These are phyloP conservation scores for Flaveria floridana DNA, from an alignment of 140 eudicot species.

Conservation along the genomic window DNA sequence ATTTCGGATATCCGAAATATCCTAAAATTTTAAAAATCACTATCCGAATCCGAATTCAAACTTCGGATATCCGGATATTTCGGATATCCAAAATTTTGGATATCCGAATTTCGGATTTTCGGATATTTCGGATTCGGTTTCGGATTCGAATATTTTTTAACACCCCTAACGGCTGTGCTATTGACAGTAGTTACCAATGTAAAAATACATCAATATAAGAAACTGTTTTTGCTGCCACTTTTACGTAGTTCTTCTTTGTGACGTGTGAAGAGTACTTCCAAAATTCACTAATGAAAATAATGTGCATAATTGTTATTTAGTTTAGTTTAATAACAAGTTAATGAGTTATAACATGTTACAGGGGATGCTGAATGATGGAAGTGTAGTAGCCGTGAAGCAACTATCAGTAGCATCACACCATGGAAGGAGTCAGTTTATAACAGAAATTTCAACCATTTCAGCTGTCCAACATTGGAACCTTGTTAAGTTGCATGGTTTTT, in stretches of 20 bases:
- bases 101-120: too few relatives aligned
- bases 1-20: too few relatives aligned
- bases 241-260: background rate
- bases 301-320: background rate
- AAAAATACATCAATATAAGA: too few relatives aligned
- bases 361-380: constrained; percentile 78
- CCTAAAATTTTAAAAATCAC: too few relatives aligned
- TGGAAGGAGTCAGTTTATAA: constrained; percentile 72
- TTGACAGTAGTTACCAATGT: too few relatives aligned
- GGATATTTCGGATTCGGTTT: too few relatives aligned
- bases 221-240: background rate
- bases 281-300: background rate
- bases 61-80: too few relatives aligned
- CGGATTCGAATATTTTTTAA: too few relatives aligned
- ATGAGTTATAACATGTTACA: constrained; percentile 15
- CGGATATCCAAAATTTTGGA: too few relatives aligned
- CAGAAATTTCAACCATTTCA: constrained; percentile 79
- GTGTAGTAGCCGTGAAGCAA: constrained; percentile 68
- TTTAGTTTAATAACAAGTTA: background rate
- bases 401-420: constrained; percentile 75
- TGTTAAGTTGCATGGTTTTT: constrained; percentile 69
- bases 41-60: too few relatives aligned
- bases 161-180: too few relatives aligned
- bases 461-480: constrained; percentile 82
- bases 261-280: background rate